A percentile compares a stretch with the other conserved stretches of the same genome.
Evolutionary conservation across 352 stramenopile genomes (phyloP).

Genomic region (Phytopythium boreale): DNA sequence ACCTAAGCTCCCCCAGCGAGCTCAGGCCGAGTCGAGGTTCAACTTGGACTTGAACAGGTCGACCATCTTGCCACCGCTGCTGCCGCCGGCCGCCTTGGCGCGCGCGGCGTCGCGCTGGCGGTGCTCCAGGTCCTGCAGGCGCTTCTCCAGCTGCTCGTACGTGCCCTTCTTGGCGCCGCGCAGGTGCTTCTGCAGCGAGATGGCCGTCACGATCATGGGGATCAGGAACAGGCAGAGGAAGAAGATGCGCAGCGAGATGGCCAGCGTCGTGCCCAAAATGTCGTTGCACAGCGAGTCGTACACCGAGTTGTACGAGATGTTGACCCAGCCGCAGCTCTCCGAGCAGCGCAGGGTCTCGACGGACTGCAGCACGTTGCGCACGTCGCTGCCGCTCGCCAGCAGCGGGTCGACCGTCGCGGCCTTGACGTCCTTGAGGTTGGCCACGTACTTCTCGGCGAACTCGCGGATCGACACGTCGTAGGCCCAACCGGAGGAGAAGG

Average conservation of each 20-base stretch:
- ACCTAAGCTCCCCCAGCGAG: background rate
- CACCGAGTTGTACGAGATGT: constrained; percentile 78
- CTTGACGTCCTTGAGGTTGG: constrained; percentile 39
- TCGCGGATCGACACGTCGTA: constrained; percentile 61
- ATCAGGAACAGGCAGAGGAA: constrained; percentile 76
- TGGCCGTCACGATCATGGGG: constrained; percentile 63
- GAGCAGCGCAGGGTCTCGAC: constrained; percentile 70
- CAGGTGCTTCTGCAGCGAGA: constrained; percentile 78
- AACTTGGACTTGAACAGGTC: constrained; percentile 55
- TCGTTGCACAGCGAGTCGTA: constrained; percentile 70
- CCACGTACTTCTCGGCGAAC: constrained; percentile 60
- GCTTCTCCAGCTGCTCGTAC: constrained; percentile 73
- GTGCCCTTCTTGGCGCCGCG: constrained; percentile 74
- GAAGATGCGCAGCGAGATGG: constrained; percentile 73
- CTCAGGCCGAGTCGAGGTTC: constrained; percentile 15
- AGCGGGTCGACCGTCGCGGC: constrained; percentile 40
- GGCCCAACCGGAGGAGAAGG: constrained; percentile 58
- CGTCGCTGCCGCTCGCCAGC: constrained; percentile 34
- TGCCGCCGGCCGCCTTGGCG: constrained; percentile 2
- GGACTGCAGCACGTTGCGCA: constrained; percentile 47
- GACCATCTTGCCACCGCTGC: constrained; percentile 17
- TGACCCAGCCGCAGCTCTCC: constrained; percentile 78
- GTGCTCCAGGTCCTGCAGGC: constrained; percentile 61
- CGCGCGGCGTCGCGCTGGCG: constrained; percentile 13
- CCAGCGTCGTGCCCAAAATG: constrained; percentile 73